Percentiles rank a stretch among this genome's conserved stretches.
phyloP scores from a whole-genome alignment of 352 stramenopile species.

The Pythium coloratum region DNA sequence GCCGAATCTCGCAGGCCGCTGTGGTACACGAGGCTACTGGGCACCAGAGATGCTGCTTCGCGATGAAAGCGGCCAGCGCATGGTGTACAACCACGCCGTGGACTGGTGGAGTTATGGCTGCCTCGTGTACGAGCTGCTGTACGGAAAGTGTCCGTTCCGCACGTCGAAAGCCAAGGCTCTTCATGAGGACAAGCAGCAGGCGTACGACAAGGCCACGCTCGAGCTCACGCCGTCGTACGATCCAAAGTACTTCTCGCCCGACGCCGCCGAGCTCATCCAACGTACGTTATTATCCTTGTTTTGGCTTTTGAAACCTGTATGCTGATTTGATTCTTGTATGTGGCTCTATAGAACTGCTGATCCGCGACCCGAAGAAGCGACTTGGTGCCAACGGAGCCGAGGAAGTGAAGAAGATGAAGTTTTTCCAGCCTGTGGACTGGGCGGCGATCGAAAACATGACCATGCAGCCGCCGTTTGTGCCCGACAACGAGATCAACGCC shows the following conservation, averaged over 20 bases:
- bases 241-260: conserved; percentile 77
- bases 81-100: conserved; percentile 93
- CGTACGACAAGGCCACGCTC: conserved; percentile 80
- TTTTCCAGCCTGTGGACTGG: conserved; percentile 81
- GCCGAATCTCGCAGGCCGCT: conserved; percentile 71
- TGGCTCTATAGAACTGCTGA: conserved; percentile 56
- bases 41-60: conserved; percentile 96
- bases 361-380: conserved; percentile 71
- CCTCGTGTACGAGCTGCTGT: conserved; percentile 97
- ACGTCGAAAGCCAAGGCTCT: conserved; percentile 93
- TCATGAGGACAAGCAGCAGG: conserved; percentile 89
- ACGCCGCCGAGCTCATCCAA: conserved; percentile 74
- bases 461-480: conserved; percentile 69
- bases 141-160: conserved; percentile 96
- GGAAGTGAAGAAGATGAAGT: conserved; percentile 80
- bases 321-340: conserved; percentile 13
- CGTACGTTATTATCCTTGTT: conserved; percentile 36
- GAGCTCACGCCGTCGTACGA: conserved; percentile 80
- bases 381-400: conserved; percentile 68
- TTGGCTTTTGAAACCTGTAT: background rate
- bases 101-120: conserved; percentile 99
- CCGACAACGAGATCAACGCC: conserved; percentile 85
- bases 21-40: conserved; percentile 90
- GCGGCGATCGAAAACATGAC: conserved; percentile 66
- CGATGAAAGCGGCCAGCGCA: conserved; percentile 89